phyloP scores from a whole-genome alignment of 2,329 filamentous ascomycete species.

The Ascochyta pisi region DNA sequence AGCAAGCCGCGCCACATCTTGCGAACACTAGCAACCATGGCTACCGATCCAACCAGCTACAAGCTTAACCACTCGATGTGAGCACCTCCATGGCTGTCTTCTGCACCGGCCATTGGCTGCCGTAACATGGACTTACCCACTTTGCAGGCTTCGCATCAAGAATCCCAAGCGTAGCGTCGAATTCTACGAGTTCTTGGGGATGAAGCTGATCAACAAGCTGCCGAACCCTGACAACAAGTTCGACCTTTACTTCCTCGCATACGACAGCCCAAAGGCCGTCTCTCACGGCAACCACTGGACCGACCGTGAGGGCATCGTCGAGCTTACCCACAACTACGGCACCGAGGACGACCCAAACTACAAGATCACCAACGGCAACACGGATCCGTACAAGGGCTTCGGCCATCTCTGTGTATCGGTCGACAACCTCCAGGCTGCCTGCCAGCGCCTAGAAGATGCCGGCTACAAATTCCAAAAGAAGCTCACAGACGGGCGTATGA shows the following conservation, averaged over 20 bases:
- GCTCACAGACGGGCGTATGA: conserved; percentile 76
- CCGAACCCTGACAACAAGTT: conserved; percentile 88
- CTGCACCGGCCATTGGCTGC: conserved; percentile 9
- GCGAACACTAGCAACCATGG: conserved; percentile 56
- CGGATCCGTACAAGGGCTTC: conserved; percentile 84
- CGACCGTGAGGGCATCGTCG: conserved; percentile 87
- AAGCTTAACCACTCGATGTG: conserved; percentile 68
- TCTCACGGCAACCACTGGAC: conserved; percentile 76
- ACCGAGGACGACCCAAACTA: conserved; percentile 85
- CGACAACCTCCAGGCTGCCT: conserved; percentile 80
- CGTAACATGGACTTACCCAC: conserved; percentile 10
- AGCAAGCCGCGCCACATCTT: conserved; percentile 18
- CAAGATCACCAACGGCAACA: conserved; percentile 86
- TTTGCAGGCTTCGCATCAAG: conserved; percentile 74
- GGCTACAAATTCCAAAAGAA: conserved; percentile 97
- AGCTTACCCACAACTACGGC: conserved; percentile 85
- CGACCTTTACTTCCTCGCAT: conserved; percentile 93
- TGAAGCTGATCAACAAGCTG: conserved; percentile 82
- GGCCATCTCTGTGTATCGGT: conserved; percentile 81
- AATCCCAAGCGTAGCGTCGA: conserved; percentile 84
- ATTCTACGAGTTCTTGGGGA: conserved; percentile 92
- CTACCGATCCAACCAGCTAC: conserved; percentile 67
- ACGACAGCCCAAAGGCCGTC: conserved; percentile 77
- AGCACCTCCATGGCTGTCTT: conserved; percentile 27
- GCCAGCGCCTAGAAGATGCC: conserved; percentile 85